Evolutionary conservation across 495 filamentous ascomycete genomes (phyloP).

Genomic region (Bacidia rubella): DNA sequence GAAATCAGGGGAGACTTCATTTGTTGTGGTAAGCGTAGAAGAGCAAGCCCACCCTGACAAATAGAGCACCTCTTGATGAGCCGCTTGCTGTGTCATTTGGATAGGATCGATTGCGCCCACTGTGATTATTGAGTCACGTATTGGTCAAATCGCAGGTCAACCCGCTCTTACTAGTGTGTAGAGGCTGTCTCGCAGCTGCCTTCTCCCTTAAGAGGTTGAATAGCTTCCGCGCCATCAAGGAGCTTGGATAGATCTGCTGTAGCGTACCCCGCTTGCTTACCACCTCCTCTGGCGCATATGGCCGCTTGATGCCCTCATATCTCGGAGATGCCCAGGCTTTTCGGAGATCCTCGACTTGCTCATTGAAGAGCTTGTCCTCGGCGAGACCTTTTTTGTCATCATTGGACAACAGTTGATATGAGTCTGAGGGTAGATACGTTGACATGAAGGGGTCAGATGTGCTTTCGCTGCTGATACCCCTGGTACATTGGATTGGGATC

Average conservation of each 20-base stretch:
- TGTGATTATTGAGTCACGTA: slow-evolving; percentile 22
- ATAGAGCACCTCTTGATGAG: slow-evolving; percentile 90
- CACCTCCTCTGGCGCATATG: slow-evolving; percentile 80
- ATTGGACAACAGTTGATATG: slow-evolving; percentile 68
- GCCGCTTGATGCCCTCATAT: slow-evolving; percentile 78
- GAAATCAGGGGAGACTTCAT: slow-evolving; percentile 94
- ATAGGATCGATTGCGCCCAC: slow-evolving; percentile 97
- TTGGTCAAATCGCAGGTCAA: slow-evolving; percentile 12
- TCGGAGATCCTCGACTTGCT: slow-evolving; percentile 69
- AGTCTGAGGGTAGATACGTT: slow-evolving; percentile 47
- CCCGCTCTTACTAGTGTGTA: slow-evolving; percentile 82
- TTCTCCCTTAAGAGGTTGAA: slow-evolving; percentile 75
- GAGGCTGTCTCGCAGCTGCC: slow-evolving; percentile 62
- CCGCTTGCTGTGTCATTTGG: slow-evolving; percentile 97
- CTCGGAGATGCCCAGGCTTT: slow-evolving; percentile 77
- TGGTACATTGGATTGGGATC: neutral
- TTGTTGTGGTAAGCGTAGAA: slow-evolving; percentile 77
- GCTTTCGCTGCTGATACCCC: neutral
- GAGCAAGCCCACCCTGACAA: slow-evolving; percentile 96
- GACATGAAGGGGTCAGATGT: slow-evolving; percentile 19
- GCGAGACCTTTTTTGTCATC: slow-evolving; percentile 56
- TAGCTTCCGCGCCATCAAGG: slow-evolving; percentile 83
- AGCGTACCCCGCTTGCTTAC: slow-evolving; percentile 84
- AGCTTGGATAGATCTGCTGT: slow-evolving; percentile 78
- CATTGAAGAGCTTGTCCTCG: slow-evolving; percentile 69